These are phyloP conservation scores for Skeletonema menzelii DNA, from an alignment of 108 stramenopile species.

Conservation along the genomic window DNA sequence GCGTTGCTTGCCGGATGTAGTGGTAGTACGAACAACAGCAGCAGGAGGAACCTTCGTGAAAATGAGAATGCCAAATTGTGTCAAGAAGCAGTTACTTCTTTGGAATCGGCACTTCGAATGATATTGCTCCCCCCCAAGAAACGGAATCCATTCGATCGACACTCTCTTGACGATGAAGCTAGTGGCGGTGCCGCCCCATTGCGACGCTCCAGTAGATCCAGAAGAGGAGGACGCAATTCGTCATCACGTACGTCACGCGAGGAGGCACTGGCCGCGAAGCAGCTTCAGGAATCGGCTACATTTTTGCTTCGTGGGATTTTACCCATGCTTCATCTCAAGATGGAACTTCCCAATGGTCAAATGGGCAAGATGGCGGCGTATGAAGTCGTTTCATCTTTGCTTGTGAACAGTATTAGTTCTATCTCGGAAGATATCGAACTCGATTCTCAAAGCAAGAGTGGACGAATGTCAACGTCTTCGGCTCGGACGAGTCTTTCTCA, in stretches of 20 bases:
- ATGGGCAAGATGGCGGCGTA: conserved; percentile 69
- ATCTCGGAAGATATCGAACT: conserved; percentile 19
- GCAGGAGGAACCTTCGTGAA: background rate
- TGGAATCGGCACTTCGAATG: conserved; percentile 34
- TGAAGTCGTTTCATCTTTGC: conserved; percentile 34
- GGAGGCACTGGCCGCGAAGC: background rate
- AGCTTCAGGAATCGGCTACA: conserved; percentile 52
- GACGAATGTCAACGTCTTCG: background rate
- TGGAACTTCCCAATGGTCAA: conserved; percentile 72
- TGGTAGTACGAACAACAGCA: background rate
- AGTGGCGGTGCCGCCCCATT: background rate
- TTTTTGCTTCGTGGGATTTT: conserved; percentile 61
- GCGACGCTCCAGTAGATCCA: background rate
- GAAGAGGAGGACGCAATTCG: conserved; percentile 1
- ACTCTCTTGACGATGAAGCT: background rate
- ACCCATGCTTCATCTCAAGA: conserved; percentile 54
- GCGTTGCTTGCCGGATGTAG: conserved; percentile 38
- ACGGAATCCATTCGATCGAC: background rate
- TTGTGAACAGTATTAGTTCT: conserved; percentile 46
- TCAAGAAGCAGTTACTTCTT: conserved; percentile 7
- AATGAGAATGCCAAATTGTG: conserved; percentile 9
- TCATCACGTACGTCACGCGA: background rate
- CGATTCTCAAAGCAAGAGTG: background rate
- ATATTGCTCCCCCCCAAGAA: conserved; percentile 7
- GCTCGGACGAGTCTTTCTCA: conserved; percentile 2